Evolutionary conservation across 2,329 filamentous ascomycete species (phyloP), one percentile per base, ranked within the genome.

Genomic region (Xylaria sp.): DNA sequence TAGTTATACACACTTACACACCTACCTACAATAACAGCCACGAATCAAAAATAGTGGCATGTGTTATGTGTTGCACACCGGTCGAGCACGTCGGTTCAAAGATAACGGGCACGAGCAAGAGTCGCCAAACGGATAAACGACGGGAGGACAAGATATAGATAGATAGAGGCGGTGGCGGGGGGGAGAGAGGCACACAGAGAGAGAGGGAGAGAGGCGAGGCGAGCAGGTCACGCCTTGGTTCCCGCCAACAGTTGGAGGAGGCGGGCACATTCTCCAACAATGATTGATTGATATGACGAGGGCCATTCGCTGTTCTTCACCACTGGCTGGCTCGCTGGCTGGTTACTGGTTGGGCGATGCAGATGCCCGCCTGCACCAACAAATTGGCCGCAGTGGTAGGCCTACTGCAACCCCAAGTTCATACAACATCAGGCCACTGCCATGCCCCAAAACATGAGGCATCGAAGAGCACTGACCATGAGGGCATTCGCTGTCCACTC

Each of bases 341-440:
- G 54, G 58, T 67, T 48, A 14, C n/a, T 64, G 61, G 59, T 64
- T 56, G 56, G 56, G 36, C 32, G 21, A 42, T 39, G 30, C 56
- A 58, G 55, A 53, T 39, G 60, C 51, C 60, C 30, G 30, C 55
- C 45, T 61, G 56, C 60, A 48, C 67, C 55, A 63, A 61, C 60
- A 50, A 54, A 34, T 54, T 51, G 50, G 67, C 57, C 56, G 42
- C 19, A 21, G 53, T 54, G 54, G 60, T 51, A 56, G 59, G n/a
- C 32, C 56, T 50, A 48, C 32, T 64, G 64, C 64, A 54, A 64
- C 67, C 64, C 47, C 50, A 56, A 55, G 21, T 51, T 60, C 48
- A 50, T 42, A 42, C 58, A 56, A 48, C 63, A 63, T 59, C 57
- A 66, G 59, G 48, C 66, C 58, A 69, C 39, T 45, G 62, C 51